These are phyloP conservation scores for Fusarium sp. DNA, from an alignment of 2,329 filamentous ascomycete species.

Conservation along the genomic window DNA sequence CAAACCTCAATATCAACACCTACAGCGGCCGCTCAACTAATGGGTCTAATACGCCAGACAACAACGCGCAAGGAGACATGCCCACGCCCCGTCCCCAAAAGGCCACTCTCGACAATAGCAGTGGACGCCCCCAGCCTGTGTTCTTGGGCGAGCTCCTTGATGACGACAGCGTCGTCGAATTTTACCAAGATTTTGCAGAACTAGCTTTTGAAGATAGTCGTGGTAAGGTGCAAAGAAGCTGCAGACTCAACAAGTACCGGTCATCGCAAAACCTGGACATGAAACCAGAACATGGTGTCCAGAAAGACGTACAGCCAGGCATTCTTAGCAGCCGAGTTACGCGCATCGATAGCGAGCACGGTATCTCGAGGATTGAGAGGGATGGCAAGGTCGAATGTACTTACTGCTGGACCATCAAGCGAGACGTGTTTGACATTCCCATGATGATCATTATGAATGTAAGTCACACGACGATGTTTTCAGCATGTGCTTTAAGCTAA, in stretches of 20 bases:
- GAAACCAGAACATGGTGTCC: slow-evolving; percentile 54
- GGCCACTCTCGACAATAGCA: slow-evolving; percentile 56
- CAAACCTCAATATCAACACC: slow-evolving; percentile 87
- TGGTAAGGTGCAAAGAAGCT: slow-evolving; percentile 84
- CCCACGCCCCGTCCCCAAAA: slow-evolving; percentile 64
- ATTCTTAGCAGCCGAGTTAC: slow-evolving; percentile 70
- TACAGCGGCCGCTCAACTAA: slow-evolving; percentile 54
- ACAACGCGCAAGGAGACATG: slow-evolving; percentile 51
- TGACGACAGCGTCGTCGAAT: slow-evolving; percentile 91
- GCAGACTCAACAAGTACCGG: slow-evolving; percentile 90
- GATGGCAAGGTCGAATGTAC: slow-evolving; percentile 95
- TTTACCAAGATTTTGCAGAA: slow-evolving; percentile 94
- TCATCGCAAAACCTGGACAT: slow-evolving; percentile 70
- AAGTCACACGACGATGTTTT: slow-evolving; percentile 58
- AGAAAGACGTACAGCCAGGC: slow-evolving; percentile 57
- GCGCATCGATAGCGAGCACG: slow-evolving; percentile 76
- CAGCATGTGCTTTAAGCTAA: not conserved
- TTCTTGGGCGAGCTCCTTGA: slow-evolving; percentile 94
- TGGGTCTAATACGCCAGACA: slow-evolving; percentile 52
- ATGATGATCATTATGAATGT: slow-evolving; percentile 99
- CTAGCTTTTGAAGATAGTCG: slow-evolving; percentile 92
- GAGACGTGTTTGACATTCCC: slow-evolving; percentile 97
- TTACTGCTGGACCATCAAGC: slow-evolving; percentile 96
- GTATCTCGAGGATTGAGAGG: slow-evolving; percentile 83
- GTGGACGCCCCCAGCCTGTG: slow-evolving; percentile 76